Evolutionary conservation across 2,329 filamentous ascomycete genomes (phyloP).

Genomic region (Neofusicoccum kwambonambiense): DNA sequence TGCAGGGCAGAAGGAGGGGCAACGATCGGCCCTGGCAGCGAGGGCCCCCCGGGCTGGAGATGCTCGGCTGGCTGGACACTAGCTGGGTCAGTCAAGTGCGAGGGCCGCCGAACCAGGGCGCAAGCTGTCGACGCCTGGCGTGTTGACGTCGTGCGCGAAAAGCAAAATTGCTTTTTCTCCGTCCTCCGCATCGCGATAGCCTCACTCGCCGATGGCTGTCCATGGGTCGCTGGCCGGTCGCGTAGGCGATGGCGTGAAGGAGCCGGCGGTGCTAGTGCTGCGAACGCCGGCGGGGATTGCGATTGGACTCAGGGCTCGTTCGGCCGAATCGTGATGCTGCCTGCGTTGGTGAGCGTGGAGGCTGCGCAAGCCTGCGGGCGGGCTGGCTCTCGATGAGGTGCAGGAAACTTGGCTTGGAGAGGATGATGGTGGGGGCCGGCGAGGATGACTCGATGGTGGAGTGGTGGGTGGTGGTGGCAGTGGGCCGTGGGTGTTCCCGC

Average conservation of each 20-base stretch:
- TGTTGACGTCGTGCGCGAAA: slow-evolving; percentile 1
- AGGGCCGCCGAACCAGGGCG: neutral
- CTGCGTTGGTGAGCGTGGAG: neutral
- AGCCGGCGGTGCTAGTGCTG: neutral
- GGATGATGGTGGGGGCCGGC: neutral
- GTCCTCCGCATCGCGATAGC: neutral
- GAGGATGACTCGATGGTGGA: slow-evolving; percentile 3
- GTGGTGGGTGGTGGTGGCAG: neutral
- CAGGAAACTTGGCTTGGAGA: neutral
- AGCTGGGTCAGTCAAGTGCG: neutral
- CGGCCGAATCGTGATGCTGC: neutral
- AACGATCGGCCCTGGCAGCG: slow-evolving; percentile 2
- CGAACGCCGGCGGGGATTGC: neutral
- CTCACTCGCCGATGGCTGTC: neutral
- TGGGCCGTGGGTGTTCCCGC: neutral
- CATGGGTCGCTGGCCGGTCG: neutral
- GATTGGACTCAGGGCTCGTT: neutral
- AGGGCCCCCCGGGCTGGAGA: neutral
- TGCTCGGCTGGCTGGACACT: neutral
- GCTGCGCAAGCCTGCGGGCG: neutral
- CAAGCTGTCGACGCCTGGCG: neutral
- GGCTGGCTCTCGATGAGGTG: neutral
- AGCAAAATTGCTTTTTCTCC: neutral
- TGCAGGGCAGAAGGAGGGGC: neutral
- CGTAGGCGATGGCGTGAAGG: neutral